Percentiles rank a stretch among this genome's conserved stretches.
Evolutionary conservation across 2,329 filamentous ascomycete genomes (phyloP).

Genomic region (Hypomyces rosellus): DNA sequence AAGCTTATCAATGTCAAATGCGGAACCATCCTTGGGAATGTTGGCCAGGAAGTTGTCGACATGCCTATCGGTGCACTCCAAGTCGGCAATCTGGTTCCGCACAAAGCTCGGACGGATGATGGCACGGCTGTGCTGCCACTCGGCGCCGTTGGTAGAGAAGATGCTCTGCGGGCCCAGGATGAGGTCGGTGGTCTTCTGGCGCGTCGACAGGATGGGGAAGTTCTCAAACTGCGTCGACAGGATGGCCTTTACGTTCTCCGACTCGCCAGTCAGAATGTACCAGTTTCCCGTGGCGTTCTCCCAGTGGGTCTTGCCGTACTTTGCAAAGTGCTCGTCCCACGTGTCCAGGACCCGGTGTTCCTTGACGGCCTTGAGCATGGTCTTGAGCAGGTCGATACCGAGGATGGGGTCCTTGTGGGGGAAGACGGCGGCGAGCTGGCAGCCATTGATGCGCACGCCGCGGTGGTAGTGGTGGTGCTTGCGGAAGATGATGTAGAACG

Average conservation of each 20-base stretch:
- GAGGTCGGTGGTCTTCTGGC: slow-evolving; percentile 31
- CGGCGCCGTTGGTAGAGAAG: slow-evolving; percentile 46
- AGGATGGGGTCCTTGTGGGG: slow-evolving; percentile 50
- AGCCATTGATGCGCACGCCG: slow-evolving; percentile 36
- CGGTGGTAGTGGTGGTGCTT: slow-evolving; percentile 16
- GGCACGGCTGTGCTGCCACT: slow-evolving; percentile 47
- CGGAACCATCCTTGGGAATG: slow-evolving; percentile 49
- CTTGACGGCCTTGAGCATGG: slow-evolving; percentile 31
- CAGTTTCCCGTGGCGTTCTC: slow-evolving; percentile 28
- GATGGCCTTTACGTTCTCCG: slow-evolving; percentile 50
- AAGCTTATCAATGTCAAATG: slow-evolving; percentile 56
- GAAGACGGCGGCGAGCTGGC: slow-evolving; percentile 37
- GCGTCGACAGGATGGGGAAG: slow-evolving; percentile 38
- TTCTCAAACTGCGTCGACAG: slow-evolving; percentile 48
- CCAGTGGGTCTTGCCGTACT: slow-evolving; percentile 30
- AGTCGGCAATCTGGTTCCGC: slow-evolving; percentile 54
- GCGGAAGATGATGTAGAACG: slow-evolving; percentile 11
- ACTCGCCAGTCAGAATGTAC: slow-evolving; percentile 42
- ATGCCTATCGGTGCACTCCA: slow-evolving; percentile 65
- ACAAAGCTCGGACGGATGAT: slow-evolving; percentile 50
- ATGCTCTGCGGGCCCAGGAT: slow-evolving; percentile 47
- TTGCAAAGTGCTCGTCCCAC: slow-evolving; percentile 25
- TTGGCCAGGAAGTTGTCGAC: slow-evolving; percentile 52
- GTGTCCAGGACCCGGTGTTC: slow-evolving; percentile 29
- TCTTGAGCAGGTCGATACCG: slow-evolving; percentile 42